Conservation (phyloP, 495 filamentous ascomycete genomes). For the Baudoinia panamericana region DNA sequence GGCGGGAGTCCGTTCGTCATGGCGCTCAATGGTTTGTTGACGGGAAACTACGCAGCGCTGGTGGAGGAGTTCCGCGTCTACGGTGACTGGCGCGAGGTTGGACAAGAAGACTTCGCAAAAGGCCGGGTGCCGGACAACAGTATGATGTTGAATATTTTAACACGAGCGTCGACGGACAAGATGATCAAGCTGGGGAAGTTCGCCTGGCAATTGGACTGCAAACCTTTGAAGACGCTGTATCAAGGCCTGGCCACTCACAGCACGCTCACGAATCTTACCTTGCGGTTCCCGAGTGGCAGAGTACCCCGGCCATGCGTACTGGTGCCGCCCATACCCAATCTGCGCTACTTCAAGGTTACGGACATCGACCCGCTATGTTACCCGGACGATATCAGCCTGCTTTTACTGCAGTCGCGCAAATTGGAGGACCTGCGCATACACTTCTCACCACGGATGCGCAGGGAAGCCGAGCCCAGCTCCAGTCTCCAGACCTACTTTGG, state of each 20-base stretch:
- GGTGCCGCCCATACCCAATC: constrained; percentile 44
- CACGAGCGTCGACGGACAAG: constrained; percentile 45
- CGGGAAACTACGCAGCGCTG: constrained; percentile 38
- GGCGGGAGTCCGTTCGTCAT: constrained; percentile 49
- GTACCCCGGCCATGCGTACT: constrained; percentile 45
- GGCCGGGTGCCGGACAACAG: constrained; percentile 48
- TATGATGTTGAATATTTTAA: constrained; percentile 50
- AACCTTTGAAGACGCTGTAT: constrained; percentile 49
- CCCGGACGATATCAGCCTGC: constrained; percentile 47
- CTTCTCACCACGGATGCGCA: constrained; percentile 51
- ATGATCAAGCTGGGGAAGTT: constrained; percentile 45
- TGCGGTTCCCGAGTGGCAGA: constrained; percentile 43
- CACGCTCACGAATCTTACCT: constrained; percentile 40
- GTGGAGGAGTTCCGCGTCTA: constrained; percentile 41
- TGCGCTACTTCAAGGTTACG: constrained; percentile 39
- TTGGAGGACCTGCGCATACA: constrained; percentile 43
- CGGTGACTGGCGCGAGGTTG: constrained; percentile 47
- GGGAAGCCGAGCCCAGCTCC: constrained; percentile 43
- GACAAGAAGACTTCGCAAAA: constrained; percentile 43
- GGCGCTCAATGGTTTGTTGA: constrained; percentile 49
- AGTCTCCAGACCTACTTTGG: constrained; percentile 45
- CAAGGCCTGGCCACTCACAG: constrained; percentile 37
- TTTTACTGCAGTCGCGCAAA: constrained; percentile 40
- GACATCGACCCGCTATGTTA: constrained; percentile 55
- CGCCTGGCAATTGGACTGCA: constrained; percentile 50